Evolutionary conservation across 108 stramenopile species (phyloP), one percentile per base, ranked within the genome.

Genomic region (Skeletonema menzelii): DNA sequence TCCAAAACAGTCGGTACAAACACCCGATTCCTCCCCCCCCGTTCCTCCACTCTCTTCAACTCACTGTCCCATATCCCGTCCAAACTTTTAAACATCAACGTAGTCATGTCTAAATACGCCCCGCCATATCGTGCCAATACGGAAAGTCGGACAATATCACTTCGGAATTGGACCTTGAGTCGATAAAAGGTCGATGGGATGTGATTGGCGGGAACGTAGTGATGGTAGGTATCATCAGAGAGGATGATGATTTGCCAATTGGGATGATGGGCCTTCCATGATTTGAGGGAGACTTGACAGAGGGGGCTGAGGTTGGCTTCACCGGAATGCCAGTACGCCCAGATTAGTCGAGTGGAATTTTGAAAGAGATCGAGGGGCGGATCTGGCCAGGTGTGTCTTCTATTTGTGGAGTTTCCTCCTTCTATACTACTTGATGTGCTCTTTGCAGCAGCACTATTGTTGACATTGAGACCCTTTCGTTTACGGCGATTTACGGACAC

Each of bases 1-100:
- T 53, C 49, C 49, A 53, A 53, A 53, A 53, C 49, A 53, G 49
- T 53, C 49, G 49, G 49, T 2, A 22, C 49, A 53, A 53, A 53
- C 1, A 53, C 10, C 22, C 49, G 46, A 47, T 47, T 53, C 22
- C 2, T 8, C 49, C 19, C 49, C 49, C 49, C 49, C 22, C 49
- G 3, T 10, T 8, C 22, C 22, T n/a, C 49, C 22, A 15, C n/a
- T 10, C 49, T 53, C 49, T 10, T 10, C 49, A 53, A 53, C 6
- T 53, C 49, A 20, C 22, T 20, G 3, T 20, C 20, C 49, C 49
- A 53, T 22, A 53, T 53, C 22, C 49, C 49, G 8, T 53, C 49
- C 22, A 53, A 24, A 53, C 49, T 53, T 53, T 53, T 8, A 22
- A 53, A 53, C 49, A 53, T 10, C 20, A 53, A 4, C 0, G 49